Conservation (phyloP, 2,329 filamentous ascomycete species). For the Penicillium sp. region DNA sequence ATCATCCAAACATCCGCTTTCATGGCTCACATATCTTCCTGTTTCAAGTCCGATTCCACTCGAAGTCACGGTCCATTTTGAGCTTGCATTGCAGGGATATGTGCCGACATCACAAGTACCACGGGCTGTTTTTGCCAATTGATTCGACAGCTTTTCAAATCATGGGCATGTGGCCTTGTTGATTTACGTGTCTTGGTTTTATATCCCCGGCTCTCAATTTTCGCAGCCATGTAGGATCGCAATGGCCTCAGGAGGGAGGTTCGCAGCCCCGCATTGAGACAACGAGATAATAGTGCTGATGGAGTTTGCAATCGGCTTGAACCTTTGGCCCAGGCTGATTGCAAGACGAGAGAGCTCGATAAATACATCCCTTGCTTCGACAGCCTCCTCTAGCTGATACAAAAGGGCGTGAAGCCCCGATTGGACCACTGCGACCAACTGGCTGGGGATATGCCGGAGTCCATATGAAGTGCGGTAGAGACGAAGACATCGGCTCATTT, state of each 20-base stretch:
- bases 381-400: slow-evolving; percentile 17
- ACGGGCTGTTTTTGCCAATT: neutral
- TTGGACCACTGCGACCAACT: slow-evolving; percentile 27
- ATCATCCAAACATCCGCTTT: neutral
- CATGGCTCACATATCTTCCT: neutral
- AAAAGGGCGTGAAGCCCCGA: slow-evolving; percentile 24
- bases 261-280: slow-evolving; percentile 11
- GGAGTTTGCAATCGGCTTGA: slow-evolving; percentile 22
- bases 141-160: neutral
- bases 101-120: neutral
- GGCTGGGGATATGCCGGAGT: slow-evolving; percentile 29
- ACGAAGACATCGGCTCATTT: slow-evolving; percentile 29
- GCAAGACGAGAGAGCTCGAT: slow-evolving; percentile 29
- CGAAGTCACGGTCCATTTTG: neutral
- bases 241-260: slow-evolving; percentile 24
- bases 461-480: slow-evolving; percentile 30
- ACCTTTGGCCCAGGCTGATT: slow-evolving; percentile 25
- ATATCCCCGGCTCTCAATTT: neutral
- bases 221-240: slow-evolving; percentile 21
- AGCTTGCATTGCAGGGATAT: neutral
- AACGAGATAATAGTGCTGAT: slow-evolving; percentile 23
- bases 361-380: slow-evolving; percentile 26
- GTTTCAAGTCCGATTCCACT: neutral
- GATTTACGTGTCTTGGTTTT: neutral
- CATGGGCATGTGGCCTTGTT: neutral